Evolutionary conservation across 2,329 filamentous ascomycete species (phyloP).

Genomic region (Delphinella strobiligena): DNA sequence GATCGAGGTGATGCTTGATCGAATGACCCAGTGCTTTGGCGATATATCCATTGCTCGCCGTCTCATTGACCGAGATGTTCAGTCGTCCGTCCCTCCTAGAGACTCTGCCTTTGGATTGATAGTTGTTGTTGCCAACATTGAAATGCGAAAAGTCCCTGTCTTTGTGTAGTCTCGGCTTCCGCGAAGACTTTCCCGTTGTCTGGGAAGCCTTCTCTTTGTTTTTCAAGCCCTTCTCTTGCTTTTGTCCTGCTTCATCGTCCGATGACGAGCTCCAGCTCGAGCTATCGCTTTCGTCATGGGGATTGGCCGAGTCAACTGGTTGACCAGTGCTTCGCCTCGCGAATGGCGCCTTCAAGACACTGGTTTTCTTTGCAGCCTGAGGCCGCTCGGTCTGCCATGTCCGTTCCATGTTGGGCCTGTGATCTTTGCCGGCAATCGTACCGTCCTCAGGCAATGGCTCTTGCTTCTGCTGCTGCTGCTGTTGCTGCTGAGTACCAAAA

Average conservation of each 20-base stretch:
- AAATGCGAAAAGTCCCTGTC: conserved; percentile 39
- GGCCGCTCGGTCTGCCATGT: conserved; percentile 8
- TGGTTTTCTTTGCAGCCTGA: conserved; percentile 1
- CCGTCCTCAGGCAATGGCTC: neutral
- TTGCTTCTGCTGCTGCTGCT: neutral
- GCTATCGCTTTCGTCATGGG: too few species aligned
- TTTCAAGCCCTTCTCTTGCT: neutral
- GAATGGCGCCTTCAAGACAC: conserved; percentile 3
- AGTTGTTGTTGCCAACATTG: conserved; percentile 51
- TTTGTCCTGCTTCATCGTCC: conserved; percentile 1
- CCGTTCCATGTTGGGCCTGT: conserved; percentile 5
- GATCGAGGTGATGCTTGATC: conserved; percentile 42
- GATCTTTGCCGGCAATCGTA: conserved; percentile 1
- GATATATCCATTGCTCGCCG: conserved; percentile 56
- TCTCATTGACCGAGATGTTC: conserved; percentile 61
- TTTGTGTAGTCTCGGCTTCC: conserved; percentile 9
- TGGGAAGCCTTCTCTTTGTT: neutral
- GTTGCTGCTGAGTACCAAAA: conserved; percentile 1
- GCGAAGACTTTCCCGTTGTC: conserved; percentile 1
- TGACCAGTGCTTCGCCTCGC: neutral
- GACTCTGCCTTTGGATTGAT: conserved; percentile 51
- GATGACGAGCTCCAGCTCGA: conserved; percentile 9
- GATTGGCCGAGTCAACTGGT: too few species aligned
- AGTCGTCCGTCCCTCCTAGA: conserved; percentile 58
- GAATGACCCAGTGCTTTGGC: conserved; percentile 60